Base-by-base conservation (phyloP, 2,329 filamentous ascomycete species). In the Nemania serpens region DNA sequence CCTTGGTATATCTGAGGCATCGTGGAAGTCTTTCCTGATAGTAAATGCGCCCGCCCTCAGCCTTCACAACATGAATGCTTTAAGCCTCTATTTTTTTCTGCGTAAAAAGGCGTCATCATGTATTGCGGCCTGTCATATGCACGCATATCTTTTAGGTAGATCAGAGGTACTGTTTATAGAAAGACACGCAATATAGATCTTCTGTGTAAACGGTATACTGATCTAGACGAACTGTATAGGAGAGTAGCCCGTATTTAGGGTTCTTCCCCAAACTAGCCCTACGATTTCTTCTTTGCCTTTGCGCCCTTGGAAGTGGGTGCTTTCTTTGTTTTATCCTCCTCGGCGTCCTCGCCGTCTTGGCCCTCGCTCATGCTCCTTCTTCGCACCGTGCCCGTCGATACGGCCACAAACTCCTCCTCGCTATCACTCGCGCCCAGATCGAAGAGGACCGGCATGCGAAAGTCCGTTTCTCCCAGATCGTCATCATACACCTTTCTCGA, bases 361-460 rank as follows among this genome's bases (percentile, higher is more conserved):
- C 85, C 85, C 58, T 90, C 88, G 1, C 91, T 91, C 11, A 91
- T 88, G 73, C 91, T 97, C 73, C 93, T 90, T 61, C 93, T 85
- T 66, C 94, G 84, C 83, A 96, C 94, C 48, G 95, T 96, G 11
- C 94, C 94, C 1, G 86, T 84, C 17, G 84, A 86, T 20, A 89
- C 84, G 4, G 84, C 80, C 25, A 89, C 78, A 62, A 88, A 88
- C 72, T 99, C 96, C 70, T 99, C 95, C 72, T 97, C 95, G 72
- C 91, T 97, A 72, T 98, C 95, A 69, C 91, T 97, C 70, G 96
- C 93, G 49, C 93, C 92, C 47, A 98, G 85, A 72, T 97, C 91
- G 65, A 97, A 86, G n/a, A 97, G 77, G 2, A 99, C 91, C 0
- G 95, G 96, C 89, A 99, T 96, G 59, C 87, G 84, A 74, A 97